phyloP scores from a whole-genome alignment of 371 early-diverging fungal genomes.

The Phascolomyces articulosus region DNA sequence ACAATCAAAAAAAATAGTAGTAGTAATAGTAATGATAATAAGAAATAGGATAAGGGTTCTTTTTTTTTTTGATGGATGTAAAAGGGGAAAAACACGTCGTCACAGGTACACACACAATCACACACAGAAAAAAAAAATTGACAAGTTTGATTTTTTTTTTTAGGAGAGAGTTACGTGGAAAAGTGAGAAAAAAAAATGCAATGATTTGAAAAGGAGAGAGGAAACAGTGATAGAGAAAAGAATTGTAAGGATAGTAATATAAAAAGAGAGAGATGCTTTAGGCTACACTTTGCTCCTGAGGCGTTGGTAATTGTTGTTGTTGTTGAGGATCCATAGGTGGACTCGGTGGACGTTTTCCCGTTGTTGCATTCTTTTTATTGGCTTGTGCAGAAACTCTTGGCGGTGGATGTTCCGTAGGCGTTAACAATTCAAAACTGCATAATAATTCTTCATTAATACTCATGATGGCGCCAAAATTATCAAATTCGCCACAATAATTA shows the following conservation, averaged over 20 bases:
- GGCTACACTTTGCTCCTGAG: conserved; percentile 14
- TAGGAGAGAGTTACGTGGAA: too few species aligned
- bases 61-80: too few species aligned
- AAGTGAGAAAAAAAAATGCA: background rate
- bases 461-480: conserved; percentile 98
- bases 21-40: too few species aligned
- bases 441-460: conserved; percentile 91
- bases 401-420: conserved; percentile 46
- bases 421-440: conserved; percentile 82
- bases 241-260: background rate
- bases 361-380: conserved; percentile 2
- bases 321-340: conserved; percentile 13
- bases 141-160: too few species aligned
- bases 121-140: background rate
- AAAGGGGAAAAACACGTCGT: too few species aligned
- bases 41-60: too few species aligned
- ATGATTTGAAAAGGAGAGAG: background rate
- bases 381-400: background rate
- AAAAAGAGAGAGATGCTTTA: background rate
- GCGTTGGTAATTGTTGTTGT: conserved; percentile 4
- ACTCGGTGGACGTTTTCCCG: conserved; percentile 9
- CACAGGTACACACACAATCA: too few species aligned
- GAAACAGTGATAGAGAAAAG: background rate
- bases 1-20: too few species aligned
- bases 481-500: conserved; percentile 99